Conservation (phyloP, 2,329 filamentous ascomycete species). For the Drechslerella dactyloides region DNA sequence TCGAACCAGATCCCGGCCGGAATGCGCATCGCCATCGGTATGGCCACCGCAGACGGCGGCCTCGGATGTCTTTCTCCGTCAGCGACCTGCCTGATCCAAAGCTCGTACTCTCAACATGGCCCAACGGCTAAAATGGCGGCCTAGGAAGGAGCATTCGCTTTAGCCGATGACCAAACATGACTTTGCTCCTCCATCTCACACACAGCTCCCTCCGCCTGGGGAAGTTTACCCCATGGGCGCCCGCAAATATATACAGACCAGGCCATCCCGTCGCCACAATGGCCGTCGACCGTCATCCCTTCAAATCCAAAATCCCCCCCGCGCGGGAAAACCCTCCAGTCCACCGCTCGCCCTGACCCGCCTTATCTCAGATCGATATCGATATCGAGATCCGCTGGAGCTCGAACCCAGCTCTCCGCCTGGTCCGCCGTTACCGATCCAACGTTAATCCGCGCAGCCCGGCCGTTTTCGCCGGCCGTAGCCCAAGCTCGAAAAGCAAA, state of each 20-base stretch:
- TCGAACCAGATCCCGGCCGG: no score
- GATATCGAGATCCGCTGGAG: no score
- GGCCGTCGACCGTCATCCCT: slow-evolving; percentile 18
- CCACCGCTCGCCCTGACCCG: no score
- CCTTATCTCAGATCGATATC: no score
- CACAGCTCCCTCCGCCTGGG: slow-evolving; percentile 4
- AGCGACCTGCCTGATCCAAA: slow-evolving; percentile 25
- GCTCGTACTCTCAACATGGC: background rate
- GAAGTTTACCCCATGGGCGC: slow-evolving; percentile 27
- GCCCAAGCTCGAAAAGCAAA: background rate
- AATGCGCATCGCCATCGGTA: no score
- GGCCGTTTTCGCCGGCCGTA: background rate
- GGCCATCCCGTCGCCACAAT: slow-evolving; percentile 40
- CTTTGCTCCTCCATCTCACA: background rate
- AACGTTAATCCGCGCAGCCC: background rate
- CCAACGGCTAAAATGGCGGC: slow-evolving; percentile 35
- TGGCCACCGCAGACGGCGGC: no score
- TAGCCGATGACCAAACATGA: slow-evolving; percentile 30
- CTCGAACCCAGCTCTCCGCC: no score
- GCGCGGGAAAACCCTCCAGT: no score
- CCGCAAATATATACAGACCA: slow-evolving; percentile 12
- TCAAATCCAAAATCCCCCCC: slow-evolving; percentile 12
- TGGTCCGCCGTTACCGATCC: no score
- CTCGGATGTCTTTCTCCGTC: background rate
- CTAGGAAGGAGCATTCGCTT: slow-evolving; percentile 51